These are phyloP conservation scores for Suhomyces yuchorum DNA, from an alignment of 1,139 yeast species.

Conservation along the genomic window DNA sequence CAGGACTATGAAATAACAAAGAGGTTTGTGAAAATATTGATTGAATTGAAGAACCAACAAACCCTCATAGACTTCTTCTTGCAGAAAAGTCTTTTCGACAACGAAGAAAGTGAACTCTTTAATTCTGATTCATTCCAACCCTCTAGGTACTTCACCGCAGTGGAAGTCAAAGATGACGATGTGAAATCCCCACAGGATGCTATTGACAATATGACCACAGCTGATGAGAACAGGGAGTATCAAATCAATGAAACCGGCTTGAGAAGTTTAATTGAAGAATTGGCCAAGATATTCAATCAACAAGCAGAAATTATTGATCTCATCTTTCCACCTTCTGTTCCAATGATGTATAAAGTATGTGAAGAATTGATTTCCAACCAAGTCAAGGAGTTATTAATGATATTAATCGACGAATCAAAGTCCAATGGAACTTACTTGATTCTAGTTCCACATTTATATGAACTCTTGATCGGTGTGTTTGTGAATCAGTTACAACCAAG, in stretches of 20 bases:
- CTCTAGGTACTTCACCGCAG: constrained; percentile 22
- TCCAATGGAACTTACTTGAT: constrained; percentile 28
- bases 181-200: neutral
- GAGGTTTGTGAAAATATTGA: constrained; percentile 38
- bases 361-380: constrained; percentile 50
- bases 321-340: constrained; percentile 43
- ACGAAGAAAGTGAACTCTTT: constrained; percentile 36
- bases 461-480: constrained; percentile 28
- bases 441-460: constrained; percentile 38
- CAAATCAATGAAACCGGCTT: constrained; percentile 23
- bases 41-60: constrained; percentile 44
- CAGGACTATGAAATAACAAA: constrained; percentile 46
- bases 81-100: constrained; percentile 47
- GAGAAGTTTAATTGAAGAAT: constrained; percentile 26
- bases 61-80: constrained; percentile 50
- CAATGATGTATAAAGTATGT: constrained; percentile 52
- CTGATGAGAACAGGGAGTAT: constrained; percentile 5
- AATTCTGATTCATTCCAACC: constrained; percentile 30
- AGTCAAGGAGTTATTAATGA: constrained; percentile 37
- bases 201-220: neutral
- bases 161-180: neutral
- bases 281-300: constrained; percentile 39
- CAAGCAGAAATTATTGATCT: constrained; percentile 40
- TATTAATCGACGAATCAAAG: constrained; percentile 34
- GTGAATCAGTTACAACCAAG: constrained; percentile 30